phyloP scores from a whole-genome alignment of 176 grass and related monocot genomes.

The Olyra latifolia region DNA sequence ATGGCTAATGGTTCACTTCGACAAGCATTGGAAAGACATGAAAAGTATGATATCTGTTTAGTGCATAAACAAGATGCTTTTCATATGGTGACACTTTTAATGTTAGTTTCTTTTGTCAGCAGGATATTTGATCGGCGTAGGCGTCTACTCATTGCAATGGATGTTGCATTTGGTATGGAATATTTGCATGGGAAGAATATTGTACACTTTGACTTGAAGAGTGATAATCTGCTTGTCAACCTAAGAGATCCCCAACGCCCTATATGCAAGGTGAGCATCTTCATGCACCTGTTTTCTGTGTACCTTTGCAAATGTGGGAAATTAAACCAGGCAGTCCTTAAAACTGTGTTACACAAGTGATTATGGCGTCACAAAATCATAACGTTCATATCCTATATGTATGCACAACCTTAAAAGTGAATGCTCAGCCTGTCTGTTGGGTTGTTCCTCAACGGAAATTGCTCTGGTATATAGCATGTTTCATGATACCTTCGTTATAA shows the following conservation, averaged over 20 bases:
- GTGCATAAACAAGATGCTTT: constrained; percentile 16
- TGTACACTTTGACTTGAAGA: constrained; percentile 97
- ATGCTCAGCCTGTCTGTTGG: neutral
- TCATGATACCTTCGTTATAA: neutral
- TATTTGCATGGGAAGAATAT: constrained; percentile 98
- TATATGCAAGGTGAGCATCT: constrained; percentile 83
- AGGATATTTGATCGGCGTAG: constrained; percentile 83
- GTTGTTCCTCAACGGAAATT: neutral
- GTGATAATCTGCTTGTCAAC: constrained; percentile 98
- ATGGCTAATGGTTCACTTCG: constrained; percentile 98
- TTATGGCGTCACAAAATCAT: neutral
- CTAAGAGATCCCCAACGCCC: constrained; percentile 91
- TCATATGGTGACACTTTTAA: constrained; percentile 22
- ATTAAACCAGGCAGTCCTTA: neutral
- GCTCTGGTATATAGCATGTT: neutral
- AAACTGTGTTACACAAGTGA: neutral
- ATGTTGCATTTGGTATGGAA: constrained; percentile 99
- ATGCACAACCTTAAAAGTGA: neutral
- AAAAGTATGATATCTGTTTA: constrained; percentile 60
- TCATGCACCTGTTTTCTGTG: neutral
- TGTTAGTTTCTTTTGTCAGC: constrained; percentile 44
- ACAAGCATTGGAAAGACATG: constrained; percentile 90
- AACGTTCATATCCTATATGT: neutral
- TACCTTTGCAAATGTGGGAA: neutral
- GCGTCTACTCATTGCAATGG: constrained; percentile 87